A percentile compares a stretch with the other conserved stretches of the same genome.
Conservation (phyloP, 2,329 filamentous ascomycete genomes). For the Epichloe gansuensis region DNA sequence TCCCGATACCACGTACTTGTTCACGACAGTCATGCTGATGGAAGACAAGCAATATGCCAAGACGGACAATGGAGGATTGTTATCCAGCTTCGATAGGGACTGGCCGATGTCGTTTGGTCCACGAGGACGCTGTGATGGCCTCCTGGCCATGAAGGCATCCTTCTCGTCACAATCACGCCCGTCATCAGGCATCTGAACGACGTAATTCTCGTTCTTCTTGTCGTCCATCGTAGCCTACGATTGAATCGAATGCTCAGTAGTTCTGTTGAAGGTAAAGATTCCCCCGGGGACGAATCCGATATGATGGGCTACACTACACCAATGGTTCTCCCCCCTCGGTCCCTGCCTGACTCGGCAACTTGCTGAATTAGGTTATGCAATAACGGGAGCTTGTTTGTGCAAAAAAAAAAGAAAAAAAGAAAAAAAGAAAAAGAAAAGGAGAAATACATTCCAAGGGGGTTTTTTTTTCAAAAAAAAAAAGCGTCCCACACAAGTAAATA, state of each 20-base stretch:
- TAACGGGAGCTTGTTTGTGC: too few relatives aligned
- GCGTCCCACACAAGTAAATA: too few relatives aligned
- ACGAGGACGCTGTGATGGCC: conserved; percentile 7
- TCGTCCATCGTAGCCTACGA: conserved; percentile 50
- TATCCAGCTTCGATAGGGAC: conserved; percentile 41
- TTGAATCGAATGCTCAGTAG: not conserved
- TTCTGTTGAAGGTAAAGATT: not conserved
- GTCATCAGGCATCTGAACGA: conserved; percentile 55
- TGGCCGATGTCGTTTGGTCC: not conserved
- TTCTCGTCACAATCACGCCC: conserved; percentile 36
- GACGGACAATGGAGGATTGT: conserved; percentile 70
- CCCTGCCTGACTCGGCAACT: too few relatives aligned
- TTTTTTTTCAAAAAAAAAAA: too few relatives aligned
- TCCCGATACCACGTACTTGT: conserved; percentile 95
- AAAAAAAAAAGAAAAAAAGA: too few relatives aligned
- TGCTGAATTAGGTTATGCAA: too few relatives aligned
- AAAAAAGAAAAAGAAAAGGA: too few relatives aligned
- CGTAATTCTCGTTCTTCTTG: conserved; percentile 78
- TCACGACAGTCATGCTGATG: conserved; percentile 99
- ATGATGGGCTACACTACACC: too few relatives aligned
- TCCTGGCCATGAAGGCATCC: conserved; percentile 32
- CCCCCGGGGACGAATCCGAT: too few relatives aligned
- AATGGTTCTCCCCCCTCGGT: too few relatives aligned
- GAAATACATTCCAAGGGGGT: too few relatives aligned
- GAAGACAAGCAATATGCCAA: conserved; percentile 85